These are phyloP conservation scores for Termitomyces titanicus DNA, from an alignment of 768 basidiomycete species.

Conservation along the genomic window DNA sequence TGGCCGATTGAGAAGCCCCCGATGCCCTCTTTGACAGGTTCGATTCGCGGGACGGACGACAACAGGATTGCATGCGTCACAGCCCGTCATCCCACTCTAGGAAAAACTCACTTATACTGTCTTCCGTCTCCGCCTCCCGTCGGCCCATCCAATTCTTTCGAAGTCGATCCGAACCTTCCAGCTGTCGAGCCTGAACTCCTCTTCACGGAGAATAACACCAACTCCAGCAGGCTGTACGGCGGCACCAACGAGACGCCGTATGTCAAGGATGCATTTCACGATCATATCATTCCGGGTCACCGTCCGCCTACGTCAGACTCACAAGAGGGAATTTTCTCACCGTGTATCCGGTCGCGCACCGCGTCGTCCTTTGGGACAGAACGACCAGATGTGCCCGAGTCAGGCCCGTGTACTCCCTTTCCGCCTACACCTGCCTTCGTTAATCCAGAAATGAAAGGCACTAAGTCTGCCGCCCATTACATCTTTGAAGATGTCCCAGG, in stretches of 20 bases:
- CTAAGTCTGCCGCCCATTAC: constrained; percentile 94
- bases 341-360: constrained; percentile 47
- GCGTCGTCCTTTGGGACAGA: constrained; percentile 40
- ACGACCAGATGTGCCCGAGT: constrained; percentile 37
- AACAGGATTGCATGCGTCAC: constrained; percentile 57
- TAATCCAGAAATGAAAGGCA: constrained; percentile 84
- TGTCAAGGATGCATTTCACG: constrained; percentile 98
- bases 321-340: constrained; percentile 42
- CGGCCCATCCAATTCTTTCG: constrained; percentile 60
- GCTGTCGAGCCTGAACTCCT: constrained; percentile 79
- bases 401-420: constrained; percentile 60
- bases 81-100: constrained; percentile 70
- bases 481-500: constrained; percentile 82
- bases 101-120: constrained; percentile 81
- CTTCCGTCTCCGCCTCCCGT: constrained; percentile 92
- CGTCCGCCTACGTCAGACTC: constrained; percentile 54
- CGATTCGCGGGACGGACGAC: constrained; percentile 38
- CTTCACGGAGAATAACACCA: constrained; percentile 98
- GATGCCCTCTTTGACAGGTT: constrained; percentile 58
- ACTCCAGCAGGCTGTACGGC: constrained; percentile 87
- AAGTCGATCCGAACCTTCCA: constrained; percentile 61
- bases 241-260: constrained; percentile 79
- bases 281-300: constrained; percentile 89
- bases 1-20: constrained; percentile 73
- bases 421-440: constrained; percentile 58